Base-by-base conservation (phyloP, 176 grass and related monocot species). In the Eragrostis curvula region DNA sequence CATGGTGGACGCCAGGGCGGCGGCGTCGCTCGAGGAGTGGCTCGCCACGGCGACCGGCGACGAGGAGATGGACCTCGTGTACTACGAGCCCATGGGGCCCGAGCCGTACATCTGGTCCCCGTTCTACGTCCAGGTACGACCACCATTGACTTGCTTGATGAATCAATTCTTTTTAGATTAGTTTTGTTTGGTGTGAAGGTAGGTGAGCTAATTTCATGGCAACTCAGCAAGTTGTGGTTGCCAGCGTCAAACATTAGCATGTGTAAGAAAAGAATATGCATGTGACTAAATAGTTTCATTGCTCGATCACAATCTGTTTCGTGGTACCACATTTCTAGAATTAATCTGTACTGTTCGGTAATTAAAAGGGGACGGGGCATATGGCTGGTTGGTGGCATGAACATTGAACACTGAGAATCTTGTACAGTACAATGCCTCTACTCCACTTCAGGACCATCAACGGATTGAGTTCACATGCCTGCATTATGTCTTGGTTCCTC, bases 51-150 rank as follows among this genome's bases (percentile, higher is more conserved):
- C 90, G 0, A 64, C 80, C 64, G 88, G 66, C 41, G 92, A 91
- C 20, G 92, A 98, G 40, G 95, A 98, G 89, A 84, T 77, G 85
- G 89, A 97, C 56, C 81, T 98, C n/a, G 74, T 82, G 0, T 88
- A 87, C 70, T 95, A 66, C 58, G 92, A 98, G 86, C 79, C 88
- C 45, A 85, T 91, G 78, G 88, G 70, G 0, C 3, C 81, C 15
- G 88, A 95, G 8, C 70, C 88, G 1, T 93, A 74, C 86, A 83
- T 93, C 79, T 98, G 95, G 95, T 95, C 95, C 9, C 90, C 95
- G 13, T 98, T 78, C 85, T 98, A 88, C 88, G 52, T 98, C 21
- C 90, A 98, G 95, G 92, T 97, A 80, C 21, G n/a, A n/a, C n/a
- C 6, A 15, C 10, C 25, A 41, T 20, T 20, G 40, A 17, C 29